These are phyloP conservation scores for Kazachstania bromeliacearum DNA, from an alignment of 805 yeast genomes.

Conservation along the genomic window DNA sequence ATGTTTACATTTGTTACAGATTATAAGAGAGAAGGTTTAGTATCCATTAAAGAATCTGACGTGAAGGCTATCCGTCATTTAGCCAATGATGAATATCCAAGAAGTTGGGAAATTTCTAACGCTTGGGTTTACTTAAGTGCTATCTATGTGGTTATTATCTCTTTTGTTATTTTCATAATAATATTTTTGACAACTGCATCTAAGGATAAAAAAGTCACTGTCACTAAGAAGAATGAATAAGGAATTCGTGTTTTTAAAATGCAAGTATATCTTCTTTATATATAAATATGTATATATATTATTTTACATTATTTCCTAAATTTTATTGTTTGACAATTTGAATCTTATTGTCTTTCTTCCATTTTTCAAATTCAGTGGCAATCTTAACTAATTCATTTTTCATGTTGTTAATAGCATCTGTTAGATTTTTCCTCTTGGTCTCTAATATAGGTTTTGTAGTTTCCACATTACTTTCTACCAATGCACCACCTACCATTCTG, in stretches of 20 bases:
- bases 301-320: background rate
- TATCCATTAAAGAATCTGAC: conserved; percentile 53
- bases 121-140: conserved; percentile 84
- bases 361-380: conserved; percentile 26
- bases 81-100: conserved; percentile 89
- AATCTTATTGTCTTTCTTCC: conserved; percentile 30
- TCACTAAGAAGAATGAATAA: conserved; percentile 16
- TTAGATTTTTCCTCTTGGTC: conserved; percentile 43
- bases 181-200: conserved; percentile 37
- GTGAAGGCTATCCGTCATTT: conserved; percentile 83
- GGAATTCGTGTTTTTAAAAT: no score
- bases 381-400: conserved; percentile 22
- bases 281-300: background rate
- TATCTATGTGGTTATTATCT: conserved; percentile 55
- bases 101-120: conserved; percentile 89
- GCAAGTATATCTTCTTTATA: no score
- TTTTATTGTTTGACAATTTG: conserved; percentile 26
- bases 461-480: conserved; percentile 73
- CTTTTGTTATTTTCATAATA: conserved; percentile 72
- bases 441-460: conserved; percentile 59
- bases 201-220: conserved; percentile 6
- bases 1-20: conserved; percentile 79
- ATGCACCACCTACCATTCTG: conserved; percentile 89
- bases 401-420: conserved; percentile 22
- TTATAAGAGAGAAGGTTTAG: conserved; percentile 68